These are phyloP conservation scores for Dalbergia cochinchinensis DNA, from an alignment of 306 rosid species.

Conservation along the genomic window DNA sequence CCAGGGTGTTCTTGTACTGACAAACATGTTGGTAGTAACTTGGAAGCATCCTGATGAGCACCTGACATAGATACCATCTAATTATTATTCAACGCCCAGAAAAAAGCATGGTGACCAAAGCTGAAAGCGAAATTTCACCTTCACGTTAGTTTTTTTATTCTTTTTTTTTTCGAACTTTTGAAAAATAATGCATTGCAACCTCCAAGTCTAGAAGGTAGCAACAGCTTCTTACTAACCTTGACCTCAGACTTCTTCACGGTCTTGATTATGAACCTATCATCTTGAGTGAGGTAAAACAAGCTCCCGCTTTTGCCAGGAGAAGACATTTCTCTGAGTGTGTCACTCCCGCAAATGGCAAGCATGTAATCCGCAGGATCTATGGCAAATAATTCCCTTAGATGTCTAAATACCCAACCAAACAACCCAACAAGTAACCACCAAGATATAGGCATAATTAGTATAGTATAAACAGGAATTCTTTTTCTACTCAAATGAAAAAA, in stretches of 20 bases:
- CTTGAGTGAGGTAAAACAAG: slow-evolving; percentile 69
- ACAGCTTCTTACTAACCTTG: slow-evolving; percentile 54
- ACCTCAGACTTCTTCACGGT: slow-evolving; percentile 71
- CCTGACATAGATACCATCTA: slow-evolving; percentile 54
- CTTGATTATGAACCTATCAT: slow-evolving; percentile 63
- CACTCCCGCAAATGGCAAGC: slow-evolving; percentile 64
- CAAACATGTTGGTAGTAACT: slow-evolving; percentile 65
- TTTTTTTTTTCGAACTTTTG: neutral
- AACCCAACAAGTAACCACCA: slow-evolving; percentile 51
- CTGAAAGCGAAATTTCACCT: slow-evolving; percentile 46
- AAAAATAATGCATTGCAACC: slow-evolving; percentile 42
- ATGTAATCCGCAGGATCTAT: slow-evolving; percentile 67
- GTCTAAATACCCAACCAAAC: slow-evolving; percentile 57
- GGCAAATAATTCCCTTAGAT: slow-evolving; percentile 74
- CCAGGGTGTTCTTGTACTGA: slow-evolving; percentile 60
- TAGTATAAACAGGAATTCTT: slow-evolving; percentile 32
- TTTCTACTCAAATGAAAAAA: slow-evolving; percentile 37
- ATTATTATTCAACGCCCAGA: slow-evolving; percentile 32
- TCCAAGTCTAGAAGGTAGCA: slow-evolving; percentile 26
- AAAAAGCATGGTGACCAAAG: slow-evolving; percentile 25
- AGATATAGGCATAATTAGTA: slow-evolving; percentile 50
- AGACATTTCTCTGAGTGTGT: slow-evolving; percentile 62
- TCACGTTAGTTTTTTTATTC: neutral
- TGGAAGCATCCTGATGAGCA: slow-evolving; percentile 67
- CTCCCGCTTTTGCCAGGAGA: slow-evolving; percentile 77